A percentile compares a stretch with the other conserved stretches of the same genome.
phyloP scores from a whole-genome alignment of 176 grass and related monocot genomes.

The Saccharum officinarum region DNA sequence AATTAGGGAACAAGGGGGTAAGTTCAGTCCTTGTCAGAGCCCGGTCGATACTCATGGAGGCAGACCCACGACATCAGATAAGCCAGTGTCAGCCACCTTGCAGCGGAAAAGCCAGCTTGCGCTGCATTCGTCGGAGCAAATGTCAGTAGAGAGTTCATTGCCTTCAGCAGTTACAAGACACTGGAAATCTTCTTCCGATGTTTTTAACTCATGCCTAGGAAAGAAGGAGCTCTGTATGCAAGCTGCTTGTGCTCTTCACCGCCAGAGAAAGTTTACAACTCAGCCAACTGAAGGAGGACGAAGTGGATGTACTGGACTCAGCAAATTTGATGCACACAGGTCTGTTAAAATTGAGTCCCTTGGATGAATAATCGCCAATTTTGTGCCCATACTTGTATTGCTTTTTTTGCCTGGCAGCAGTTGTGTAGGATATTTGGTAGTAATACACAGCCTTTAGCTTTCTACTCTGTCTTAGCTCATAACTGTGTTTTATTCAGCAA shows the following conservation, averaged over 20 bases:
- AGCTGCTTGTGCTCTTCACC: slow-evolving; percentile 40
- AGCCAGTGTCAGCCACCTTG: not conserved
- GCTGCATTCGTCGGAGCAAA: not conserved
- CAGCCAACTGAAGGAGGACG: not conserved
- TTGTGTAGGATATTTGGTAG: not conserved
- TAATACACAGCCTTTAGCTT: not conserved
- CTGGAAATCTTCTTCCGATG: not conserved
- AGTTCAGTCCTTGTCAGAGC: not conserved
- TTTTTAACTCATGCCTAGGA: not conserved
- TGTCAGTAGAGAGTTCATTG: not conserved
- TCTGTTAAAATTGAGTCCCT: slow-evolving; percentile 14
- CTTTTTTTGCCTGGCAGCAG: not conserved
- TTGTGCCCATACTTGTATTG: not conserved
- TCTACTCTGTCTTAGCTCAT: not conserved
- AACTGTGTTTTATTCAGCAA: not conserved
- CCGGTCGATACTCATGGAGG: not conserved
- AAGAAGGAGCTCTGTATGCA: slow-evolving; percentile 8
- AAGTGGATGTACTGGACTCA: not conserved
- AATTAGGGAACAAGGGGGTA: not conserved
- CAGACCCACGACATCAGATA: not conserved
- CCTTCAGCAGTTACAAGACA: not conserved
- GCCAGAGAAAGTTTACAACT: slow-evolving; percentile 2
- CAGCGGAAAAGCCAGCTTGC: not conserved
- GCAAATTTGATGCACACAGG: not conserved
- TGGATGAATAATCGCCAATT: not conserved